Conservation (phyloP, 148 eudicot genomes). For the Nepenthes gracilis region DNA sequence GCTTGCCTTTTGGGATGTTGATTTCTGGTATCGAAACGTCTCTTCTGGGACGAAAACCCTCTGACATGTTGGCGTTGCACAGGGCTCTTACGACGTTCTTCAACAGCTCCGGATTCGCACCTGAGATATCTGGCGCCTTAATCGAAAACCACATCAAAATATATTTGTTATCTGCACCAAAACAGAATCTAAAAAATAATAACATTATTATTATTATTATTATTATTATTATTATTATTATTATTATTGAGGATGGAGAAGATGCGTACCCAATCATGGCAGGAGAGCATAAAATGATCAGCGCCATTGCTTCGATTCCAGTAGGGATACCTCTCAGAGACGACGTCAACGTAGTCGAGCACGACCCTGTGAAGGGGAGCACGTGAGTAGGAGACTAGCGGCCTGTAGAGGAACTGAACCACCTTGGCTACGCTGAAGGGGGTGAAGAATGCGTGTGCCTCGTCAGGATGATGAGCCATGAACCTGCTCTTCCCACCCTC, state of each 20-base stretch:
- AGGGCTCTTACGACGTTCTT: constrained; percentile 28
- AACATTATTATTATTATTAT: too few relatives aligned
- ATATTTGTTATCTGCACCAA: too few relatives aligned
- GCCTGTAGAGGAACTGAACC: constrained; percentile 35
- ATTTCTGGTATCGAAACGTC: constrained; percentile 32
- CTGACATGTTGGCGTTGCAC: constrained; percentile 36
- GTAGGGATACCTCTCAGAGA: constrained; percentile 36
- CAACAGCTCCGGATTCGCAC: constrained; percentile 6
- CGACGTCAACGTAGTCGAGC: constrained; percentile 29
- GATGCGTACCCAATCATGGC: constrained; percentile 75
- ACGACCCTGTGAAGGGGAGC: constrained; percentile 34
- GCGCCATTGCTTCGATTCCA: constrained; percentile 61
- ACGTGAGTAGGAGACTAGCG: constrained; percentile 23
- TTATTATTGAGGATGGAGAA: too few relatives aligned
- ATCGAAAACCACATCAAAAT: constrained; percentile 4
- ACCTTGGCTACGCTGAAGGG: constrained; percentile 43
- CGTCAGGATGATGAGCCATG: constrained; percentile 25
- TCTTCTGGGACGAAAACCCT: constrained; percentile 22
- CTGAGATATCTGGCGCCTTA: constrained; percentile 30
- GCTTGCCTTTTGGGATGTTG: constrained; percentile 6
- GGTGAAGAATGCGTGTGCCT: constrained; percentile 45
- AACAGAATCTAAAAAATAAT: too few relatives aligned
- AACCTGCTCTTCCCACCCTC: constrained; percentile 17
- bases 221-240: too few relatives aligned
- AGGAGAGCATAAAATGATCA: constrained; percentile 57